Evolutionary conservation across 2,329 filamentous ascomycete genomes (phyloP).

Genomic region (Raffaelea arxii): DNA sequence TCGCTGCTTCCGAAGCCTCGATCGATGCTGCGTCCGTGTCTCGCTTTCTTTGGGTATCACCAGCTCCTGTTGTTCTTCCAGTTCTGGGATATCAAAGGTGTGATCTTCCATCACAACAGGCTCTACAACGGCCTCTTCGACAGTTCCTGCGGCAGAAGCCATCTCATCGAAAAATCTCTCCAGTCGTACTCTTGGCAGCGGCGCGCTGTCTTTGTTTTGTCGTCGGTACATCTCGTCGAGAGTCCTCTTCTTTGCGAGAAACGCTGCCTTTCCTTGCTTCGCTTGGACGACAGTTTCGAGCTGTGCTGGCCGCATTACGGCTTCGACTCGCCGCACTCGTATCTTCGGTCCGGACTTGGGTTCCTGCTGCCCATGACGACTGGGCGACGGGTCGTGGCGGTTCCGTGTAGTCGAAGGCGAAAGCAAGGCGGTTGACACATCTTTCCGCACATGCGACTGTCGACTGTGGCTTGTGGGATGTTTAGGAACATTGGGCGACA

Average conservation of each 20-base stretch:
- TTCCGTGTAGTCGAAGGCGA: no score
- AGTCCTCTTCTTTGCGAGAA: slow-evolving; percentile 40
- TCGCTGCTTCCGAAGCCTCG: slow-evolving; percentile 32
- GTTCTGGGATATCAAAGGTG: no score
- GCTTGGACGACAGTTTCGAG: slow-evolving; percentile 37
- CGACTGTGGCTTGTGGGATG: neutral
- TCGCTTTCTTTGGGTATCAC: no score
- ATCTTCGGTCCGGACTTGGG: neutral
- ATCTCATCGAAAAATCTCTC: slow-evolving; percentile 19
- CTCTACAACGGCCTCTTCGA: neutral
- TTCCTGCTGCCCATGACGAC: no score
- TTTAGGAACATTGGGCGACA: slow-evolving; percentile 4
- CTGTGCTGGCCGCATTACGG: slow-evolving; percentile 34
- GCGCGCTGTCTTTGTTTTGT: slow-evolving; percentile 16
- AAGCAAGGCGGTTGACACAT: no score
- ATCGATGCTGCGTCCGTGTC: no score
- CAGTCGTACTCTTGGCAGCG: slow-evolving; percentile 21
- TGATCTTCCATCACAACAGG: no score
- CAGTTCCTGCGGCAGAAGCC: neutral
- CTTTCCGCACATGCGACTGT: no score
- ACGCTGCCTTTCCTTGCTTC: slow-evolving; percentile 22
- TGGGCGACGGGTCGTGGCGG: no score
- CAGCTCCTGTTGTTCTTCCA: no score
- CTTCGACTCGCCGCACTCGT: neutral
- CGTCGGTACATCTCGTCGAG: slow-evolving; percentile 46